Evolutionary conservation across 495 filamentous ascomycete species (phyloP).

Genomic region (Astrothelium macrocarpum): DNA sequence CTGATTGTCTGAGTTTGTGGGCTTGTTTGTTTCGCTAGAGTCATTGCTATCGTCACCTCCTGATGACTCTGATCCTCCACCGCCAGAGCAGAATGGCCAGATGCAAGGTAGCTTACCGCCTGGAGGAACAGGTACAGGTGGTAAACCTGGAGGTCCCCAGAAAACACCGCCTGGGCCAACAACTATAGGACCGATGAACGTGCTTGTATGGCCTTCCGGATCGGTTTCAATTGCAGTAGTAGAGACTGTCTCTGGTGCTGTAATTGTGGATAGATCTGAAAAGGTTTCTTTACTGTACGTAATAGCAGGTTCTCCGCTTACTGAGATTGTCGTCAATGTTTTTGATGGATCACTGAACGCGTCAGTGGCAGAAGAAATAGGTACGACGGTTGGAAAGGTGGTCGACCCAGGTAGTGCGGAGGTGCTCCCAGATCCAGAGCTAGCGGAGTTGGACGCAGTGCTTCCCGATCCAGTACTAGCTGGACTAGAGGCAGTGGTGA

Average conservation of each 20-base stretch:
- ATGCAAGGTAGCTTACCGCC: constrained; percentile 1
- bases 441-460: neutral
- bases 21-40: neutral
- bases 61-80: neutral
- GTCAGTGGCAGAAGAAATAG: neutral
- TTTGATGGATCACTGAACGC: neutral
- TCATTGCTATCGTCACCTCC: neutral
- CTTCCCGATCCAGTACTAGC: neutral
- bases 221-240: neutral
- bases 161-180: neutral
- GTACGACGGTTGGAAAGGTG: neutral
- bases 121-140: neutral
- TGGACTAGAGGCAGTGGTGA: neutral
- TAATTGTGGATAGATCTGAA: neutral
- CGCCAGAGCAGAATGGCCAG: neutral
- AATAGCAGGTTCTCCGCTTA: neutral
- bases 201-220: neutral
- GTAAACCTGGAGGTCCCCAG: neutral
- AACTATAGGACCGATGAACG: neutral
- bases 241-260: neutral
- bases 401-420: neutral
- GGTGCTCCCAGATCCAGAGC: neutral
- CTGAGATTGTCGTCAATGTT: neutral
- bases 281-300: neutral
- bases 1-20: neutral